A percentile compares a stretch with the other conserved stretches of the same genome.
Evolutionary conservation across 768 basidiomycete species (phyloP).

Genomic region (Xerocomellus chrysenteron): DNA sequence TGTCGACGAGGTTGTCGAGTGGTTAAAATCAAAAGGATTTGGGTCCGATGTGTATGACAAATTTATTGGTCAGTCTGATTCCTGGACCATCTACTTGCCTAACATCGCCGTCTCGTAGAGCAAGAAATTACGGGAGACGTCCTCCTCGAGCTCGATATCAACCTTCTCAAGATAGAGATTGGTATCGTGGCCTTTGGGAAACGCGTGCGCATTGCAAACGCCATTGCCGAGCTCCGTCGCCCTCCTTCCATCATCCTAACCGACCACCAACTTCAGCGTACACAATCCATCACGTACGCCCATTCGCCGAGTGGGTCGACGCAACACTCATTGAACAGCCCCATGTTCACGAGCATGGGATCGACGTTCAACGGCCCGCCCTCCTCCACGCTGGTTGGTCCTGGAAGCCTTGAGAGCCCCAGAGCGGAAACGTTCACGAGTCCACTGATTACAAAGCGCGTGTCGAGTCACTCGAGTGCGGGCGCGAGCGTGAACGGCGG

Average conservation of each 20-base stretch:
- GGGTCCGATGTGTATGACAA: conserved; percentile 79
- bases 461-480: conserved; percentile 29
- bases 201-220: conserved; percentile 88
- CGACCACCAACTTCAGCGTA: conserved; percentile 39
- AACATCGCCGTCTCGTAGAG: conserved; percentile 47
- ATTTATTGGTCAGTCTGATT: conserved; percentile 66
- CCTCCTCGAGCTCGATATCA: conserved; percentile 88
- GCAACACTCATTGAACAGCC: conserved; percentile 46
- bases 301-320: conserved; percentile 40
- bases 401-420: conserved; percentile 36
- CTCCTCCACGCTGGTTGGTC: conserved; percentile 23
- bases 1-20: conserved; percentile 86
- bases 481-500: conserved; percentile 28
- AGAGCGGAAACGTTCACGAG: conserved; percentile 16
- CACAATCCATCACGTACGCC: conserved; percentile 22
- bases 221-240: conserved; percentile 82
- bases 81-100: neutral
- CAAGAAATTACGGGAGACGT: conserved; percentile 99
- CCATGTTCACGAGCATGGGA: conserved; percentile 34
- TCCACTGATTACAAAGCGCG: conserved; percentile 21
- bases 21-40: conserved; percentile 84
- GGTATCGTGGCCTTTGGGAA: conserved; percentile 95
- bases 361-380: conserved; percentile 22
- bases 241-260: conserved; percentile 63
- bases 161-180: conserved; percentile 88